Conservation (phyloP, 345 rosid genomes). For the Hibiscus tridactylites region DNA sequence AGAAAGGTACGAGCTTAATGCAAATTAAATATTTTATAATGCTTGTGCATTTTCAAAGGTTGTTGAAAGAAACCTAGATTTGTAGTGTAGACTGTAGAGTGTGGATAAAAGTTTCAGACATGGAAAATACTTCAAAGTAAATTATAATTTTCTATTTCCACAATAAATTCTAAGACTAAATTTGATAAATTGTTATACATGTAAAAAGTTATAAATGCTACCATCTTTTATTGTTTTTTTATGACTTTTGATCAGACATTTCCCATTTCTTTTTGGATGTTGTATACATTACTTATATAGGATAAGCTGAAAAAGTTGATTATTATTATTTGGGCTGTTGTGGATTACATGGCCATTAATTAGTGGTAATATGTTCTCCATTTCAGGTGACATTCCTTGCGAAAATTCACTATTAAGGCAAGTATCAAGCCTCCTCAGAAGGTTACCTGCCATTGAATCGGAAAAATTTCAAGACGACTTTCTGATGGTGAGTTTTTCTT, state of each 20-base stretch:
- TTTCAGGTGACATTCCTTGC: constrained; percentile 79
- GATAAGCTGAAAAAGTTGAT: not conserved
- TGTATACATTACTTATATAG: not conserved
- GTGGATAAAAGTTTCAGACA: not conserved
- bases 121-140: not conserved
- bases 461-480: constrained; percentile 89
- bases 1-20: constrained; percentile 49
- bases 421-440: constrained; percentile 84
- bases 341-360: not conserved
- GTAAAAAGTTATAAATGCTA: not conserved
- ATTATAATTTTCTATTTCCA: not conserved
- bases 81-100: not conserved
- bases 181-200: not conserved
- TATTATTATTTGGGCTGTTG: constrained; percentile 6
- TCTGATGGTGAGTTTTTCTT: constrained; percentile 60
- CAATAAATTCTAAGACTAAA: not conserved
- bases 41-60: not conserved
- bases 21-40: not conserved
- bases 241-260: constrained; percentile 3
- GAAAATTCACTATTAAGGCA: constrained; percentile 92
- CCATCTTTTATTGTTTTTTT: not conserved
- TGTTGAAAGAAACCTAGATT: not conserved
- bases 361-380: constrained; percentile 4
- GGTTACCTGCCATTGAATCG: constrained; percentile 92
- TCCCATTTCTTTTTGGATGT: not conserved